Conservation (phyloP, 495 filamentous ascomycete species). For the Podospora comata region DNA sequence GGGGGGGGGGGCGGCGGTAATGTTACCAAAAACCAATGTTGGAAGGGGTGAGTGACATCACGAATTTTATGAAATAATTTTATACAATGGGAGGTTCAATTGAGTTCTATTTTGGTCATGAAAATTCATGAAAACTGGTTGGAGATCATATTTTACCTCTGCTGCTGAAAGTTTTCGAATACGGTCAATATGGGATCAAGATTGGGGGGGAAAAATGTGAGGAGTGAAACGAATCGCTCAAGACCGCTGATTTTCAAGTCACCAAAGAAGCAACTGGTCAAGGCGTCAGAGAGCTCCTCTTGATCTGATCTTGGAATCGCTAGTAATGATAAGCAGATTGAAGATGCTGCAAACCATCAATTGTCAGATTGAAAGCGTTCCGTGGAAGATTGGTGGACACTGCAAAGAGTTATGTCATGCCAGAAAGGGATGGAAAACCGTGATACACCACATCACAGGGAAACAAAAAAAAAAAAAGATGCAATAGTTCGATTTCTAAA, state of each 20-base stretch:
- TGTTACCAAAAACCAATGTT: slow-evolving; percentile 9
- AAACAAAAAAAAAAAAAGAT: slow-evolving; percentile 7
- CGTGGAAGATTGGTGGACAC: slow-evolving; percentile 7
- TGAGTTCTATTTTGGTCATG: neutral
- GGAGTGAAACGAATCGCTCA: slow-evolving; percentile 62
- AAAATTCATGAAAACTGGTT: neutral
- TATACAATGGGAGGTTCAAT: neutral
- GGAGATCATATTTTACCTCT: too few species aligned
- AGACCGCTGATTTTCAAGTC: slow-evolving; percentile 37
- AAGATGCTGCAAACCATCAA: slow-evolving; percentile 49
- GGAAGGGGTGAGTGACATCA: neutral
- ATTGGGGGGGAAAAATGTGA: slow-evolving; percentile 26
- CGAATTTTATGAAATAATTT: neutral
- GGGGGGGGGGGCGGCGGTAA: neutral
- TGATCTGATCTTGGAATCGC: slow-evolving; percentile 48
- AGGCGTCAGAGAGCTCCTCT: slow-evolving; percentile 60
- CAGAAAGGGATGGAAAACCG: slow-evolving; percentile 3
- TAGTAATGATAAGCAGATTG: slow-evolving; percentile 52
- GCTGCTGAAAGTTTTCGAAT: too few species aligned
- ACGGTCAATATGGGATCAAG: neutral
- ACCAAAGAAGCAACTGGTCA: slow-evolving; percentile 31
- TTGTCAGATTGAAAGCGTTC: slow-evolving; percentile 51
- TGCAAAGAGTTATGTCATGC: neutral
- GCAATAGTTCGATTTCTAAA: slow-evolving; percentile 22
- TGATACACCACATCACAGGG: slow-evolving; percentile 14